Evolutionary conservation across 495 filamentous ascomycete genomes (phyloP), one percentile per base, ranked within the genome.

Genomic region (Geopyxis carbonaria): DNA sequence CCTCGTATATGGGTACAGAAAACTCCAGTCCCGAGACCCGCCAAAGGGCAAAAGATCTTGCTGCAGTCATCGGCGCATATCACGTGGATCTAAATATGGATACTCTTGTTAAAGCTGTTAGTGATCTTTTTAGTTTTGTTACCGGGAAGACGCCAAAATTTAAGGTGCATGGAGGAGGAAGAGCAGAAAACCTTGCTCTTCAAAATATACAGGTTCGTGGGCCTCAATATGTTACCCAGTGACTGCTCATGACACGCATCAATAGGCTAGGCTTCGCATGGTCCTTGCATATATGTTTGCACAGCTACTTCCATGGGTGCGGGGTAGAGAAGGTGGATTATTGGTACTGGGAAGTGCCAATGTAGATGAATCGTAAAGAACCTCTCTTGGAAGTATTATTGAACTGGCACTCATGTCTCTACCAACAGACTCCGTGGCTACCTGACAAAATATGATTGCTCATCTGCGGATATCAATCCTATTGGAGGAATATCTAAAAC

Each of bases 21-120:
- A 77, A 92, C 43, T 76, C 69, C 10, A 73, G 68, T 14, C 56
- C 59, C 16, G 81, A 87, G 39, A 93, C 86, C 2, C 64, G 82
- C 2, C 59, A 65, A 16, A 65, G 86, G 29, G 80, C 86, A 0
- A 71, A 68, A 48, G 66, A 70, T 1, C 65, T 93, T 1, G 60
- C 83, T 0, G 54, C 65, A 3, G 69, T 64, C 6, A 86, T 93
- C 32, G 83, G 84, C 5, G 57, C 58, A 19, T 80, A 83, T 47
- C 83, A 89, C 51, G 60, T 70, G 15, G 72, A 89, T 46, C 59
- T 85, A 15, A 72, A 89, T 44, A 84, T 92, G 40, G 84, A 91
- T 46, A 63, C 63, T 1, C 64, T 79, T 7, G 63, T 74, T 19
- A 63, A 60, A 2, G 62, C 75, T 2, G 46, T 70, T 14, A 67